Conservation (phyloP, 192 early-diverging fungal genomes). For the Coemansia sp. region DNA sequence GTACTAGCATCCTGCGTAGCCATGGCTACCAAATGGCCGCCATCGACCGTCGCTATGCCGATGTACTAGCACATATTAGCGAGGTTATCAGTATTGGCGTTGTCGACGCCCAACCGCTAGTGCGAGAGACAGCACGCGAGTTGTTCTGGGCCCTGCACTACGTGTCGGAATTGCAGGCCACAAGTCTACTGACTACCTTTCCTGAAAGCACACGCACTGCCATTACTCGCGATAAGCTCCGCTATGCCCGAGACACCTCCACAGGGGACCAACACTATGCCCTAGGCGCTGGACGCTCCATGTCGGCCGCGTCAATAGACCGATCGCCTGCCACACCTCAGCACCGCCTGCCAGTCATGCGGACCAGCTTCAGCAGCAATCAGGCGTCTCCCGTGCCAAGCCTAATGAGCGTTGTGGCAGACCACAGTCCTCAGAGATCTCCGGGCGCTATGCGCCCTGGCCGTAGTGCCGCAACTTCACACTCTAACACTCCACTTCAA, state of each 20-base stretch:
- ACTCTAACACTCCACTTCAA: background rate
- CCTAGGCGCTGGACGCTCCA: constrained; percentile 15
- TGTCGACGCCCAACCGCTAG: constrained; percentile 47
- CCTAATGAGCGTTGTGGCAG: constrained; percentile 36
- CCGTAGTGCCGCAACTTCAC: background rate
- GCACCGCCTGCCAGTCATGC: constrained; percentile 17
- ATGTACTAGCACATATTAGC: constrained; percentile 21
- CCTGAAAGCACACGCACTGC: constrained; percentile 27
- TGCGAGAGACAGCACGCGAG: constrained; percentile 46
- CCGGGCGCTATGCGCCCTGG: constrained; percentile 6
- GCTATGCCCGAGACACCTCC: constrained; percentile 13
- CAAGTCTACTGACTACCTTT: constrained; percentile 19
- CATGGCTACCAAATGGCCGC: constrained; percentile 32
- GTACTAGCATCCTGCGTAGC: constrained; percentile 30
- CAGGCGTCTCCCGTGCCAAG: constrained; percentile 24
- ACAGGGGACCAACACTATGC: constrained; percentile 1
- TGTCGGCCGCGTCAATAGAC: constrained; percentile 21
- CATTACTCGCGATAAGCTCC: constrained; percentile 34
- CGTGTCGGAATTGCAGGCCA: constrained; percentile 26
- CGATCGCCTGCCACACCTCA: constrained; percentile 22
- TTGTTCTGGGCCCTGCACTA: constrained; percentile 51
- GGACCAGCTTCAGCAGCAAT: constrained; percentile 29
- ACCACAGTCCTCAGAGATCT: constrained; percentile 30
- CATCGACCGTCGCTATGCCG: constrained; percentile 33
- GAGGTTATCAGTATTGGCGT: constrained; percentile 26